Evolutionary conservation across 352 stramenopile genomes (phyloP).

Genomic region (Pythium inflatum): DNA sequence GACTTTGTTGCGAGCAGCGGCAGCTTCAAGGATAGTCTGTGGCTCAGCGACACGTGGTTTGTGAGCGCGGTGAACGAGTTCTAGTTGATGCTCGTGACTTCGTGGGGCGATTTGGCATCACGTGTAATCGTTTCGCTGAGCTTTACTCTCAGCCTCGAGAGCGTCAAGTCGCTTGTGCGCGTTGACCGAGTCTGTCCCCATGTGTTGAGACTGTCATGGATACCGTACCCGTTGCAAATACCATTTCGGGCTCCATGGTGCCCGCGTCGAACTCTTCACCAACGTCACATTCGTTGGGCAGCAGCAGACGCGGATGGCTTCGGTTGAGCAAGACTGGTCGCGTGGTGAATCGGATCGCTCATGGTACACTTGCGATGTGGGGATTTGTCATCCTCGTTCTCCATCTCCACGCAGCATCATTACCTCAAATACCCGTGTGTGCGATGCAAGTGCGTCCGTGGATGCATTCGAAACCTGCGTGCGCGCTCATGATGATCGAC

Average conservation of each 20-base stretch:
- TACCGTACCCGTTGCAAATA: no score
- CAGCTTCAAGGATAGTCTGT: neutral
- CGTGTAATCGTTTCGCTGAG: neutral
- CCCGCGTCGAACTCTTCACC: no score
- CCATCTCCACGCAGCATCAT: slow-evolving; percentile 10
- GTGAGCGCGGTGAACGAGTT: slow-evolving; percentile 21
- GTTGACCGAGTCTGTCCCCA: neutral
- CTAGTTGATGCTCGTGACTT: slow-evolving; percentile 12
- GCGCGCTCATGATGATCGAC: slow-evolving; percentile 17
- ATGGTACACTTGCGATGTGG: neutral
- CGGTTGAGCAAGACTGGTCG: neutral
- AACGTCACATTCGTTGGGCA: no score
- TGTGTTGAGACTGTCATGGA: neutral
- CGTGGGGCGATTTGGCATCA: slow-evolving; percentile 1
- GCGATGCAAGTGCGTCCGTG: slow-evolving; percentile 24
- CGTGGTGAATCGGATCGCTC: neutral
- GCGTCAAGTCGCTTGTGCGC: slow-evolving; percentile 14
- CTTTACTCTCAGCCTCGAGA: slow-evolving; percentile 11
- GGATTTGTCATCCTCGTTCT: neutral
- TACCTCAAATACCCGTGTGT: neutral
- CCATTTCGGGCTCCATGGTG: no score
- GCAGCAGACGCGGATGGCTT: neutral
- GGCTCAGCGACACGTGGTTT: slow-evolving; percentile 19
- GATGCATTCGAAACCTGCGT: slow-evolving; percentile 10
- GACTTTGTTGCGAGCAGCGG: neutral